Base-by-base conservation (phyloP, 441 rosid species). In the Euphorbia celastroides region DNA sequence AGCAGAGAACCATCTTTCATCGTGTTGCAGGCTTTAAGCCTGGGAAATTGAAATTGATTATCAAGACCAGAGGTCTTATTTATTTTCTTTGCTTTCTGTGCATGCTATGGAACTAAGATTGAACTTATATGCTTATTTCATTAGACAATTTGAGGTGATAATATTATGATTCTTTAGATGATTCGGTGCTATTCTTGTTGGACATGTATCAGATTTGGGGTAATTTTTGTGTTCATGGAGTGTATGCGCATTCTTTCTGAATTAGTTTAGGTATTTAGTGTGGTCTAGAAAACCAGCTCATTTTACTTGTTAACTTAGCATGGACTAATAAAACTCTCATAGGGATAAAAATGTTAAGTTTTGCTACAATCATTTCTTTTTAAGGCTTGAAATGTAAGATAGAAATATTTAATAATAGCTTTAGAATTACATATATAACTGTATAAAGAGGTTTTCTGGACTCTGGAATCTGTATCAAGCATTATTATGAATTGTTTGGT, bases 1-100 rank as follows among this genome's bases (percentile, higher is more conserved):
- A 23, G 59, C 12, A 34, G 30, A 58, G 70, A 54, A 65, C 32
- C 19, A 12, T n/a, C 31, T 60, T 56, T 55, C 51, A 64, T 68
- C 32, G 19, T 70, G 12, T 7, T 42, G 41, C 54, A 44, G 58
- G 27, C 5, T 51, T 58, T 25, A 50, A 34, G 42, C 30, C 54
- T 52, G 36, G 10, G 17, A 34, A 52, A 20, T 54, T 56, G 59
- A 52, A 62, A 62, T 27, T 10, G 38, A 20, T 27, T 50, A 8
- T 57, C 25, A 36, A 31, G 38, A 22, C 26, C 26, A 11, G 30
- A 26, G 34, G 41, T 17, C 17, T 60, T 10, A 9, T 63, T 34
- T 70, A 60, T 61, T 57, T 57, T 3, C 65, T 58, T 25, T 64
- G 27, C 34, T 42, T 52, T 64, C 30, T 50, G 42, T 51, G 17